A percentile compares a stretch with the other conserved stretches of the same genome.
phyloP scores from a whole-genome alignment of 2,329 filamentous ascomycete species.

The Aureobasidium sp. region DNA sequence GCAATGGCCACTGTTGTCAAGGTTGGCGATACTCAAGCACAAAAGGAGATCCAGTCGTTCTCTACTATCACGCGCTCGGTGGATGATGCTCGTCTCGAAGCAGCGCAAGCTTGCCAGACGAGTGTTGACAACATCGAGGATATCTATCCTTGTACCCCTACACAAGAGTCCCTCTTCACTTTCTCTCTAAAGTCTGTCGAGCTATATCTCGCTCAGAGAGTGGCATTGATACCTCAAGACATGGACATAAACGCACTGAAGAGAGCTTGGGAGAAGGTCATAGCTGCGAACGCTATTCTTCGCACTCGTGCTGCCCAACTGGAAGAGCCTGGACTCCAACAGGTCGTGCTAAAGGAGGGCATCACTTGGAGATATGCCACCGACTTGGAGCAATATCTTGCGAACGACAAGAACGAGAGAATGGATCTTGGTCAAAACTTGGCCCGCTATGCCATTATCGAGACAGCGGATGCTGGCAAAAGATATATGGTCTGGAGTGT shows the following conservation, averaged over 20 bases:
- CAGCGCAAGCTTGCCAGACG: slow-evolving; percentile 29
- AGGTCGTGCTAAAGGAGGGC: slow-evolving; percentile 24
- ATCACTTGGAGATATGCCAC: slow-evolving; percentile 27
- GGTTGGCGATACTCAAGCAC: slow-evolving; percentile 24
- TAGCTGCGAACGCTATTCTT: slow-evolving; percentile 30
- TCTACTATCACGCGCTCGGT: slow-evolving; percentile 24
- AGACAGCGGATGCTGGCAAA: slow-evolving; percentile 2
- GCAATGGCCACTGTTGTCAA: slow-evolving; percentile 37
- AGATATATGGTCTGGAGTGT: slow-evolving; percentile 28
- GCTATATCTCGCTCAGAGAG: slow-evolving; percentile 34
- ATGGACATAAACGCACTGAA: slow-evolving; percentile 29
- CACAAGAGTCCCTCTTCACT: slow-evolving; percentile 37
- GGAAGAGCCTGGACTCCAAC: slow-evolving; percentile 15
- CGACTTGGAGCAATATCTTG: slow-evolving; percentile 29
- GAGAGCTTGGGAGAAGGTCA: slow-evolving; percentile 32
- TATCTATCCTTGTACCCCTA: slow-evolving; percentile 36
- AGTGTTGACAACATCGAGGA: slow-evolving; percentile 29
- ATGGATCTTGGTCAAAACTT: slow-evolving; percentile 37
- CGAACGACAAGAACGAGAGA: slow-evolving; percentile 26
- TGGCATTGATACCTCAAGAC: slow-evolving; percentile 26
- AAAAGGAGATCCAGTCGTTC: slow-evolving; percentile 28
- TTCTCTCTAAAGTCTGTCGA: slow-evolving; percentile 29
- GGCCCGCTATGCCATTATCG: slow-evolving; percentile 33
- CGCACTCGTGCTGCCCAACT: slow-evolving; percentile 28
- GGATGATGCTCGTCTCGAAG: slow-evolving; percentile 29